Evolutionary conservation across 2,329 filamentous ascomycete genomes (phyloP).

Genomic region (Coniochaeta pulveracea): DNA sequence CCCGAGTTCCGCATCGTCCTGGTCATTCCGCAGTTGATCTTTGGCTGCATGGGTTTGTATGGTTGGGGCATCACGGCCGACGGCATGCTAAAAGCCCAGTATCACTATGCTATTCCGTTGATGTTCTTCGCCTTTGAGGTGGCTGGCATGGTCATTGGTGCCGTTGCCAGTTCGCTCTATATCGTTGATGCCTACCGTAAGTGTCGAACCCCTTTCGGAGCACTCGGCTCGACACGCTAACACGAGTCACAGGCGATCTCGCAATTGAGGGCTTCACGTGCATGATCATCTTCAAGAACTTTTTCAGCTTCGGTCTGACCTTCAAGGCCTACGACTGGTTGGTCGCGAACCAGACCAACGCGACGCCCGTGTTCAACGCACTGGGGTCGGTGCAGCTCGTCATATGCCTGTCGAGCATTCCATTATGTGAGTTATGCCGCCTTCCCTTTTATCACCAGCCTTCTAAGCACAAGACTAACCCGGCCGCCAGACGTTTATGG

Average conservation of each 20-base stretch:
- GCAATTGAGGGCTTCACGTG: conserved; percentile 83
- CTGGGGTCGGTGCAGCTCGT: conserved; percentile 68
- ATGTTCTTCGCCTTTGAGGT: conserved; percentile 79
- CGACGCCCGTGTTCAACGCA: conserved; percentile 47
- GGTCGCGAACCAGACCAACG: conserved; percentile 46
- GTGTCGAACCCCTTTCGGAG: conserved; percentile 19
- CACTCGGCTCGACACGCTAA: background rate
- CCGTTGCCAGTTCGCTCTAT: conserved; percentile 76
- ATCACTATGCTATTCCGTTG: conserved; percentile 63
- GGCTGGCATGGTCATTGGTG: conserved; percentile 83
- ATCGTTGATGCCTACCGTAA: conserved; percentile 85
- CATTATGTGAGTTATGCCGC: conserved; percentile 56
- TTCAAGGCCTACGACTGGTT: conserved; percentile 82
- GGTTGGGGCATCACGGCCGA: conserved; percentile 70
- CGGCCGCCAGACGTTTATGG: conserved; percentile 56
- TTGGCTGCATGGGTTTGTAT: conserved; percentile 69
- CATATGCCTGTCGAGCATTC: conserved; percentile 64
- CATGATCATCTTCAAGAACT: conserved; percentile 87
- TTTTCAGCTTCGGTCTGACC: conserved; percentile 80
- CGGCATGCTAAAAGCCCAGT: conserved; percentile 41
- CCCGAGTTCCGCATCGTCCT: conserved; percentile 82
- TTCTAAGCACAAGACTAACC: too few relatives aligned
- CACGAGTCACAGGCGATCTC: conserved; percentile 48
- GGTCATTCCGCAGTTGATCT: conserved; percentile 69
- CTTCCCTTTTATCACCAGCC: too few relatives aligned